phyloP scores from a whole-genome alignment of 768 basidiomycete genomes.

The Lactifluus hygrophoroides region DNA sequence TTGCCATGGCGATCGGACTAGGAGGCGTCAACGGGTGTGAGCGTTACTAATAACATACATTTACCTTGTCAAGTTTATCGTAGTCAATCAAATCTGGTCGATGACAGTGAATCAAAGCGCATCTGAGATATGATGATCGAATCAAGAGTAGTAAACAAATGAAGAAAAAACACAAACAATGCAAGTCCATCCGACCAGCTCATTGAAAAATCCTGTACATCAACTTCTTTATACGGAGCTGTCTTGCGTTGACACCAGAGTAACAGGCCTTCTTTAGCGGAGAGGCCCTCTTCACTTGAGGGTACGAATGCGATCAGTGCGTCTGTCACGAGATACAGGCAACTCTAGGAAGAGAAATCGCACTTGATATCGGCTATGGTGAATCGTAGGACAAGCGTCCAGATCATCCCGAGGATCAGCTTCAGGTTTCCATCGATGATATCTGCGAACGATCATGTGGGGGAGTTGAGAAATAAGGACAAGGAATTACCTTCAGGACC shows the following conservation, averaged over 20 bases:
- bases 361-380: constrained; percentile 98
- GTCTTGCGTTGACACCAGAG: constrained; percentile 99
- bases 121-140: constrained; percentile 41
- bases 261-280: constrained; percentile 93
- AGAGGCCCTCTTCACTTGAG: constrained; percentile 93
- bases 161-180: constrained; percentile 56
- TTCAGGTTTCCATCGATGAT: constrained; percentile 99
- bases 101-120: constrained; percentile 95
- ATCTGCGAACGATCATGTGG: constrained; percentile 41
- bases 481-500: constrained; percentile 74
- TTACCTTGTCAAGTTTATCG: constrained; percentile 72
- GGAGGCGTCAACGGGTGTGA: not conserved
- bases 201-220: constrained; percentile 87
- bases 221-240: constrained; percentile 78
- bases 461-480: not conserved
- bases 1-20: constrained; percentile 75
- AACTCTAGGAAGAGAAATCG: constrained; percentile 22
- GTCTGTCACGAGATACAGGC: not conserved
- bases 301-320: not conserved
- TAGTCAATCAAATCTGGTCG: constrained; percentile 94
- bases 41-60: not conserved
- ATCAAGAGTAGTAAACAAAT: not conserved
- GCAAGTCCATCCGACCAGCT: constrained; percentile 96
- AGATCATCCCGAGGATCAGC: constrained; percentile 98
- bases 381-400: constrained; percentile 95